Evolutionary conservation across 2,329 filamentous ascomycete species (phyloP).

Genomic region (Cercospora sesami): DNA sequence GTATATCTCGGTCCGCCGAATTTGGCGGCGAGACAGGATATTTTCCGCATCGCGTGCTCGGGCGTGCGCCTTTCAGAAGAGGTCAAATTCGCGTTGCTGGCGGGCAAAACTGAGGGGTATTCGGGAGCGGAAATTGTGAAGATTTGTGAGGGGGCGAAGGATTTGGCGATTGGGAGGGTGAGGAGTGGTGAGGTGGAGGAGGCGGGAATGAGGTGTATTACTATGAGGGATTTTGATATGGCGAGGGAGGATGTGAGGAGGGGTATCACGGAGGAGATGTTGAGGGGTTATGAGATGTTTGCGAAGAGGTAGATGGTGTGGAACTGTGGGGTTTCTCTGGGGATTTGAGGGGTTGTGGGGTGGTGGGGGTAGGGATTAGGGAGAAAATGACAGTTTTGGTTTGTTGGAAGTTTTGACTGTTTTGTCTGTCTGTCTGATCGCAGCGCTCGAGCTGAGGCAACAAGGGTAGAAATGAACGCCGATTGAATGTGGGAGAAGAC

Average conservation of each 20-base stretch:
- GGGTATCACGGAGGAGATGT: conserved; percentile 61
- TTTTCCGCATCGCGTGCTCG: conserved; percentile 67
- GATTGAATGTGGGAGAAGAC: not conserved
- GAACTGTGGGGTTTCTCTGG: not conserved
- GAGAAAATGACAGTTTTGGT: no score
- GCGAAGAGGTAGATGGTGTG: conserved; percentile 1
- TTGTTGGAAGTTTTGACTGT: no score
- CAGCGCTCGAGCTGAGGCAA: no score
- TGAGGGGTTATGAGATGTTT: conserved; percentile 59
- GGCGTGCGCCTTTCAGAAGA: conserved; percentile 62
- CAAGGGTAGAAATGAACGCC: no score
- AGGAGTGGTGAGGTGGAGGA: conserved; percentile 36
- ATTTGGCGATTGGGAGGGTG: conserved; percentile 23
- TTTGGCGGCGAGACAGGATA: conserved; percentile 69
- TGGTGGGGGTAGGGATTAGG: not conserved
- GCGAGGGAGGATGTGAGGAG: conserved; percentile 50
- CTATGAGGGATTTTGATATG: conserved; percentile 46
- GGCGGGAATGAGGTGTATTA: conserved; percentile 34
- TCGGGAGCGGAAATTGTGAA: conserved; percentile 80
- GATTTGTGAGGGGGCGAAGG: conserved; percentile 49
- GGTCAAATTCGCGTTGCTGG: conserved; percentile 66
- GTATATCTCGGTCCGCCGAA: conserved; percentile 85
- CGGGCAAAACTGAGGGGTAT: conserved; percentile 68
- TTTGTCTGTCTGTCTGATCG: no score
- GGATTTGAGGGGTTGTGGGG: not conserved